These are phyloP conservation scores for Aspergillus hiratsukae DNA, from an alignment of 2,329 filamentous ascomycete species.

Conservation along the genomic window DNA sequence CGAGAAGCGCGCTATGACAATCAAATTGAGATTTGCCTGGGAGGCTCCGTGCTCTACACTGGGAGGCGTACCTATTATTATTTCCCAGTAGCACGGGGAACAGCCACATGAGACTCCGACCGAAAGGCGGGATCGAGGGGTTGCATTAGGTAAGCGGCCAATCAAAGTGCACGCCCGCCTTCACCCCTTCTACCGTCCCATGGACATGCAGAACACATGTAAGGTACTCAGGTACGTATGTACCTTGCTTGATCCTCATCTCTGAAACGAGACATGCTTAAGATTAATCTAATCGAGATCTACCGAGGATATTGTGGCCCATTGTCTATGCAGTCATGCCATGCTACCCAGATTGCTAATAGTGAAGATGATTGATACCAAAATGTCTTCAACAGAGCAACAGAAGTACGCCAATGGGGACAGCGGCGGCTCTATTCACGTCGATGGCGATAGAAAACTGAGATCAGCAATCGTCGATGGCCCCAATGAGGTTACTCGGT, in stretches of 20 bases:
- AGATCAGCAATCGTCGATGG: not conserved
- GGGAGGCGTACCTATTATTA: not conserved
- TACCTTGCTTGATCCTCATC: not conserved
- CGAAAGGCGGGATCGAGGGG: constrained; percentile 19
- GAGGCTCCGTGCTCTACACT: not conserved
- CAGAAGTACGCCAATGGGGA: no score
- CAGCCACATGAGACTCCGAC: constrained; percentile 27
- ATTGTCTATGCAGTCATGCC: no score
- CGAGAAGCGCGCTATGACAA: not conserved
- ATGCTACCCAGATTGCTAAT: not conserved
- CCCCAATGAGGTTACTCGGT: no score
- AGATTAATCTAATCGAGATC: not conserved
- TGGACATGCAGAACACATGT: not conserved
- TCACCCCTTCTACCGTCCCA: not conserved
- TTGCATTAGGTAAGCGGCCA: constrained; percentile 26
- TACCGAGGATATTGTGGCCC: not conserved
- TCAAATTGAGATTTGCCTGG: not conserved
- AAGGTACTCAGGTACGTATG: not conserved
- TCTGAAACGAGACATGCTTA: not conserved
- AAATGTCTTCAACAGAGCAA: not conserved
- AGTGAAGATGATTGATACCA: not conserved
- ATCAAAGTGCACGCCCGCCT: not conserved
- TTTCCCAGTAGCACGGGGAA: constrained; percentile 22
- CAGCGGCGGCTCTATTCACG: no score
- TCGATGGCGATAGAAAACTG: not conserved